A percentile compares a stretch with the other conserved stretches of the same genome.
phyloP scores from a whole-genome alignment of 2,329 filamentous ascomycete genomes.

The Didymella pomorum region DNA sequence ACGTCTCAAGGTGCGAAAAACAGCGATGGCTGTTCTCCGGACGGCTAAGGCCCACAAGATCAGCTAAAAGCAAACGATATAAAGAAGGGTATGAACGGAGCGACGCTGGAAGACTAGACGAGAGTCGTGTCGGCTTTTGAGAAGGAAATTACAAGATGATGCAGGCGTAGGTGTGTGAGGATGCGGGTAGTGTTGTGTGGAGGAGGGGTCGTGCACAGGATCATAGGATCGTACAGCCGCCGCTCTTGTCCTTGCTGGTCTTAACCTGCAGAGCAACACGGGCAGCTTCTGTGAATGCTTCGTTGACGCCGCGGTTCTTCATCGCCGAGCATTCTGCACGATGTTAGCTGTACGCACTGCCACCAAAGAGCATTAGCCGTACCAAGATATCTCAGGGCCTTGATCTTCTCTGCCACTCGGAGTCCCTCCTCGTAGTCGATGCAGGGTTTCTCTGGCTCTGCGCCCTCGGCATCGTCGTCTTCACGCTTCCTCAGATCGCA shows the following conservation, averaged over 20 bases:
- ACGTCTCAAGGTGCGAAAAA: background rate
- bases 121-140: constrained; percentile 8
- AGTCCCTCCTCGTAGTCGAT: constrained; percentile 93
- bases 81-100: constrained; percentile 25
- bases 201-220: constrained; percentile 14
- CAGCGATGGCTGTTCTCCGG: background rate
- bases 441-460: constrained; percentile 62
- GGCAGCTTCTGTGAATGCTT: constrained; percentile 97
- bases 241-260: constrained; percentile 58
- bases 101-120: constrained; percentile 10
- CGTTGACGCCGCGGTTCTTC: constrained; percentile 96
- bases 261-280: constrained; percentile 79
- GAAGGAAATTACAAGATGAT: background rate
- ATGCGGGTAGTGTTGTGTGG: background rate
- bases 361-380: constrained; percentile 32
- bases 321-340: constrained; percentile 90
- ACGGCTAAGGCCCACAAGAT: constrained; percentile 12
- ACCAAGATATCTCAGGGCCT: constrained; percentile 89
- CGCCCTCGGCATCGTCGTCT: constrained; percentile 64
- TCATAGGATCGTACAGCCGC: constrained; percentile 50
- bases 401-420: constrained; percentile 89
- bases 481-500: constrained; percentile 88
- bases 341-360: constrained; percentile 16
- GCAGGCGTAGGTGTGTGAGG: constrained; percentile 2
- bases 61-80: constrained; percentile 17